Conservation (phyloP, 495 filamentous ascomycete genomes). For the Polyplosphaeria fusca region DNA sequence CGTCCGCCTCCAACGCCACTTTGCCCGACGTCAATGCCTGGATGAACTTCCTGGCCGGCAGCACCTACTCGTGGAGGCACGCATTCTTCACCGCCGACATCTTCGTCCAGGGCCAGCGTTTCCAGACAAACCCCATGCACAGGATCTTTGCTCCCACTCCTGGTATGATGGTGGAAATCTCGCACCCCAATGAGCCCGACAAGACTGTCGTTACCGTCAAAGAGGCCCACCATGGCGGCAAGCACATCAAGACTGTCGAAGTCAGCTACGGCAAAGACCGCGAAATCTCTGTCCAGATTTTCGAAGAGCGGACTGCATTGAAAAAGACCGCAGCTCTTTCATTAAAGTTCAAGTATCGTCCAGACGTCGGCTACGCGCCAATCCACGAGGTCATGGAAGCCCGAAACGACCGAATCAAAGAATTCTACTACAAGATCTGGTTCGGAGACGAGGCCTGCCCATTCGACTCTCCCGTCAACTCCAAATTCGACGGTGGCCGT, state of each 20-base stretch:
- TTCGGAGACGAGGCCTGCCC: slow-evolving; percentile 84
- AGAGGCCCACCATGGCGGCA: slow-evolving; percentile 60
- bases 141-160: slow-evolving; percentile 80
- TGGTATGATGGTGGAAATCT: slow-evolving; percentile 85
- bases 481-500: slow-evolving; percentile 83
- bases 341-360: slow-evolving; percentile 85
- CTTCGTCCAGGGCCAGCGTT: slow-evolving; percentile 91
- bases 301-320: slow-evolving; percentile 83
- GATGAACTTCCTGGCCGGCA: slow-evolving; percentile 85
- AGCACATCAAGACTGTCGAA: slow-evolving; percentile 80
- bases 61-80: slow-evolving; percentile 81
- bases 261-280: slow-evolving; percentile 69
- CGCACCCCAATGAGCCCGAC: slow-evolving; percentile 69
- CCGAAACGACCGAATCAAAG: slow-evolving; percentile 93
- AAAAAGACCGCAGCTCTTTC: slow-evolving; percentile 74
- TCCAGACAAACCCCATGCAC: slow-evolving; percentile 93
- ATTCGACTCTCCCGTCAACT: slow-evolving; percentile 77
- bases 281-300: slow-evolving; percentile 79
- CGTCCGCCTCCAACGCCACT: slow-evolving; percentile 62
- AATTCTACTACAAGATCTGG: slow-evolving; percentile 97
- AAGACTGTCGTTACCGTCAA: slow-evolving; percentile 79
- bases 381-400: slow-evolving; percentile 92
- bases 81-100: slow-evolving; percentile 97
- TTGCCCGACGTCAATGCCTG: slow-evolving; percentile 79
- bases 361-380: slow-evolving; percentile 89